A percentile compares a stretch with the other conserved stretches of the same genome.
Conservation (phyloP, 805 yeast genomes). For the Cyberlindnera veronae region DNA sequence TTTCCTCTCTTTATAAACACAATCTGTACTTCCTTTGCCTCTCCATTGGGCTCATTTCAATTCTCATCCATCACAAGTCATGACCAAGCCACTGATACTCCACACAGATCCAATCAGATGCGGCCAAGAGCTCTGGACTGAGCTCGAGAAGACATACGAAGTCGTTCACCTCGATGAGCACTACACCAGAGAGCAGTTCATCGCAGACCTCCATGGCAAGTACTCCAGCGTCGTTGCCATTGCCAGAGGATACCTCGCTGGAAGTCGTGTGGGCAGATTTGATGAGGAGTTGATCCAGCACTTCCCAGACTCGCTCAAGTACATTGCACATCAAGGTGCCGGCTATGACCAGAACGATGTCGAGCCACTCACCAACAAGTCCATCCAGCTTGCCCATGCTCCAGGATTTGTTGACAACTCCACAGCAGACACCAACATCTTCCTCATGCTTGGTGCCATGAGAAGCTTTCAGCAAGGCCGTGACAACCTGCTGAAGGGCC, state of each 20-base stretch:
- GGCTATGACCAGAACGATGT: slow-evolving; percentile 51
- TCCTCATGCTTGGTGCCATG: slow-evolving; percentile 48
- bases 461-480: slow-evolving; percentile 42
- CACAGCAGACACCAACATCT: slow-evolving; percentile 59
- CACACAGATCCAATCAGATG: slow-evolving; percentile 33
- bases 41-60: too few relatives aligned
- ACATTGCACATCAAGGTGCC: slow-evolving; percentile 50
- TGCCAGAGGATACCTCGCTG: slow-evolving; percentile 54
- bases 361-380: slow-evolving; percentile 33
- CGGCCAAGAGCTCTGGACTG: slow-evolving; percentile 60
- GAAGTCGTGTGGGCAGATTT: slow-evolving; percentile 45
- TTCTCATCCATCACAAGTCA: too few relatives aligned
- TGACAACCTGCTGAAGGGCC: slow-evolving; percentile 26
- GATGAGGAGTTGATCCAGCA: slow-evolving; percentile 38
- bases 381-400: slow-evolving; percentile 42
- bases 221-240: slow-evolving; percentile 42
- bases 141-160: slow-evolving; percentile 40
- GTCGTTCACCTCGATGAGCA: slow-evolving; percentile 34
- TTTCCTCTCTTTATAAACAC: too few relatives aligned
- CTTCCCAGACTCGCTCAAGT: slow-evolving; percentile 41
- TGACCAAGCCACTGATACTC: not conserved
- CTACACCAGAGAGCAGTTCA: slow-evolving; percentile 35
- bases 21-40: too few relatives aligned
- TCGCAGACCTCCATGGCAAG: slow-evolving; percentile 33
- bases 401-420: slow-evolving; percentile 45